These are phyloP conservation scores for Salvia miltiorrhiza DNA, from an alignment of 257 asterid species.

Conservation along the genomic window DNA sequence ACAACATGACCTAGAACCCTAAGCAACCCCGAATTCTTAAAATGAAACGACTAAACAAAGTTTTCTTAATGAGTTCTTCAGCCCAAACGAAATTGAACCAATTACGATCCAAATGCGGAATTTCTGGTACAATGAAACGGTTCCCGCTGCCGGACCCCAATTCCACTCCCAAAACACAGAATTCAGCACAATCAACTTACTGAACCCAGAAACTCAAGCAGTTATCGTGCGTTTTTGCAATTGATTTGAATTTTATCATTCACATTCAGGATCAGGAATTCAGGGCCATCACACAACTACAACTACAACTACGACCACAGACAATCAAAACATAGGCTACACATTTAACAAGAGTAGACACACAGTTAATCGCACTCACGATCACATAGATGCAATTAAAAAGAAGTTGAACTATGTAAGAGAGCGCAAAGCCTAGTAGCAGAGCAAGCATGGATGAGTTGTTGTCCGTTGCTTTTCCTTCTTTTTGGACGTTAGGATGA, in stretches of 20 bases:
- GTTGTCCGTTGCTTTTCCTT: constrained; percentile 36
- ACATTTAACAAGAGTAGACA: not conserved
- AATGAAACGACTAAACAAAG: not conserved
- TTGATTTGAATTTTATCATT: not conserved
- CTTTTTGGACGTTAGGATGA: not conserved
- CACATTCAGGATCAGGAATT: not conserved
- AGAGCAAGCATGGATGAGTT: constrained; percentile 64
- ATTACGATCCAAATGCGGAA: constrained; percentile 55
- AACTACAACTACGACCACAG: not conserved
- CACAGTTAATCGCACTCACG: not conserved
- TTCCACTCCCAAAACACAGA: not conserved
- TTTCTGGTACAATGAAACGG: constrained; percentile 43
- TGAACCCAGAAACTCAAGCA: not conserved
- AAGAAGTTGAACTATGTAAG: not conserved
- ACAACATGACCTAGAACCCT: not conserved
- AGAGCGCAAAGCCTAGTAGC: constrained; percentile 6
- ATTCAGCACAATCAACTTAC: not conserved
- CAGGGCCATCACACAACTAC: too few relatives aligned
- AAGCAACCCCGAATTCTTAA: not conserved
- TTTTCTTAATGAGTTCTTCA: constrained; percentile 42
- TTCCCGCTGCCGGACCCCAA: constrained; percentile 50
- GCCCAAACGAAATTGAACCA: constrained; percentile 30
- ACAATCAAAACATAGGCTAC: not conserved
- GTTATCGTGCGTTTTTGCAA: not conserved
- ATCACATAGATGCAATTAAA: not conserved